Evolutionary conservation across 1,284 basidiomycete genomes (phyloP), one percentile per base, ranked within the genome.

Genomic region (Volvariella volvacea): DNA sequence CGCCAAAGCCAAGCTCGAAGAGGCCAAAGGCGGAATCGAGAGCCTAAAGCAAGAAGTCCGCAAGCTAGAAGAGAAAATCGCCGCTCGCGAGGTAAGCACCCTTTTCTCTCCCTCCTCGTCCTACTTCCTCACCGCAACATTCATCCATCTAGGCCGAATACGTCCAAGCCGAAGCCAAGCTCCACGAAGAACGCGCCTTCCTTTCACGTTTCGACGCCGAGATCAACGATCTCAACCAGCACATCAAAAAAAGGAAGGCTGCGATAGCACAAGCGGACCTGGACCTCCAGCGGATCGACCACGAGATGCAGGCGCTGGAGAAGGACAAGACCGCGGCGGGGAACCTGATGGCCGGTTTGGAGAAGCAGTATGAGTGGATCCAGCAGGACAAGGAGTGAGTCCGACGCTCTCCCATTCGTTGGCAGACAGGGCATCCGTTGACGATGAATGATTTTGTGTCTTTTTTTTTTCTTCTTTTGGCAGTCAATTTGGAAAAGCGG

Each of bases 321-420:
- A 88, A 73, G 64, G 86, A 86, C 48, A 72, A 70, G 52, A 56
- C 67, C 3, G 45, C 64, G 1, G 73, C 74, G 2, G 48, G 49
- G n/a, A 74, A 74, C 45, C 43, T 51, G 33, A 70, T 76, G n/a
- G 56, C 68, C 31, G 66, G 70, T 43, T 72, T 97, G 9, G 93
- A 97, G 67, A 83, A 85, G 55, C 79, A 85, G 59, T 79, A 88
- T 55, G 76, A 84, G 0, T 99, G 96, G 95, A 97, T 99, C 50
- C 58, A 62, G 9, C 83, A 92, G 41, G 94, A 98, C 58, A 77
- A 83, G 53, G 74, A 84, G 90, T 93, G 55, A 55, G 87, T 73
- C 14, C n/a, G 20, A n/a, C 6, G 12, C n/a, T n/a, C n/a, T n/a
- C n/a, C n/a, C n/a, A n/a, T n/a, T n/a, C n/a, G n/a, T n/a, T n/a